phyloP scores from a whole-genome alignment of 2,329 filamentous ascomycete genomes.

The Teratosphaeriaceae sp. region DNA sequence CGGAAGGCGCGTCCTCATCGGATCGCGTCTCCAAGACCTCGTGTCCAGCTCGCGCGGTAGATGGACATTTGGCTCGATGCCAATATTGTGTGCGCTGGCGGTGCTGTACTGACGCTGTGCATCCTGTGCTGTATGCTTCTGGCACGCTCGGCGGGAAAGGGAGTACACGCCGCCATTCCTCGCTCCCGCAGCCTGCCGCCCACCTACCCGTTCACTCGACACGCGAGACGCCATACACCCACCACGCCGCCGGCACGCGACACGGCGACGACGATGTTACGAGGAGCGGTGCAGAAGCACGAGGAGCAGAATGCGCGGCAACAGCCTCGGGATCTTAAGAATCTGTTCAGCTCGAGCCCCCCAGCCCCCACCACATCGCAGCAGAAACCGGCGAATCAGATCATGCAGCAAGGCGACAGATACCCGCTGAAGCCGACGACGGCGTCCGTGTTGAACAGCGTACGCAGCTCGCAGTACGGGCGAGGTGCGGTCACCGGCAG shows the following conservation, averaged over 20 bases:
- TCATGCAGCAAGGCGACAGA: slow-evolving; percentile 18
- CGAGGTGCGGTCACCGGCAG: slow-evolving; percentile 23
- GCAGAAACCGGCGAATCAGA: slow-evolving; percentile 5
- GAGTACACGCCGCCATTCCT: slow-evolving; percentile 17
- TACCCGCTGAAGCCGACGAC: slow-evolving; percentile 29
- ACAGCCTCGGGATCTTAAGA: slow-evolving; percentile 36
- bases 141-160: slow-evolving; percentile 18
- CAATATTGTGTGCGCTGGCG: slow-evolving; percentile 2
- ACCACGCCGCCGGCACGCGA: slow-evolving; percentile 9
- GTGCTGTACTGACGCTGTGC: slow-evolving; percentile 7
- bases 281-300: slow-evolving; percentile 34
- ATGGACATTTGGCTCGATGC: not conserved
- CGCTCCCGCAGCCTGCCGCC: slow-evolving; percentile 14
- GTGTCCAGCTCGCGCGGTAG: not conserved
- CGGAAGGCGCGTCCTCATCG: not conserved
- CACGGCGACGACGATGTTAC: slow-evolving; percentile 31
- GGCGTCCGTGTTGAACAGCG: slow-evolving; percentile 21
- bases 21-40: not conserved
- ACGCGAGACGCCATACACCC: slow-evolving; percentile 7
- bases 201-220: slow-evolving; percentile 1
- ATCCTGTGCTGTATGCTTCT: slow-evolving; percentile 25
- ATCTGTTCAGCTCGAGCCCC: slow-evolving; percentile 41
- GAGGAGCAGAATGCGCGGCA: slow-evolving; percentile 27
- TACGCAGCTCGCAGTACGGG: slow-evolving; percentile 13
- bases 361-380: slow-evolving; percentile 5